phyloP scores from a whole-genome alignment of 2,329 filamentous ascomycete genomes.

The Neonectria sp. region DNA sequence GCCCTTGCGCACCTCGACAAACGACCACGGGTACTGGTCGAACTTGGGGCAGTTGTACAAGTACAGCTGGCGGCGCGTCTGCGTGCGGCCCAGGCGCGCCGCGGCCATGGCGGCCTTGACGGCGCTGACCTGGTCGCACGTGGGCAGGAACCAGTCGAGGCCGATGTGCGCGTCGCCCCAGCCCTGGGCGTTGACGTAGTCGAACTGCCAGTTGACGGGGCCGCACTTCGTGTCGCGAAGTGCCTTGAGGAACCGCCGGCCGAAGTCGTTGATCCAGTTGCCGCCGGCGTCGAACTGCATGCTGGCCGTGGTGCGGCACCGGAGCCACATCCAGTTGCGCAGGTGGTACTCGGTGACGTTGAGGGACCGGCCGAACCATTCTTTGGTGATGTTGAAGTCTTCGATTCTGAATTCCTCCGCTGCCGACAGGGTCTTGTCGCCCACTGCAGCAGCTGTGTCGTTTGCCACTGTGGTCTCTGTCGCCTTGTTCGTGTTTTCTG shows the following conservation, averaged over 20 bases:
- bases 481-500: not conserved
- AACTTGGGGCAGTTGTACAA: conserved; percentile 30
- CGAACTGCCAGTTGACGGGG: conserved; percentile 26
- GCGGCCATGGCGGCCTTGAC: conserved; percentile 21
- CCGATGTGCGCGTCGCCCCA: conserved; percentile 36
- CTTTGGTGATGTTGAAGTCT: not conserved
- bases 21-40: conserved; percentile 20
- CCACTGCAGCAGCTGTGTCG: not conserved
- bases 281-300: conserved; percentile 33
- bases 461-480: not conserved
- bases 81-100: not conserved
- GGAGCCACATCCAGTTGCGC: conserved; percentile 41
- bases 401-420: not conserved
- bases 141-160: conserved; percentile 23
- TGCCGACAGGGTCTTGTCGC: not conserved
- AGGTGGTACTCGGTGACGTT: conserved; percentile 35
- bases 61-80: conserved; percentile 17
- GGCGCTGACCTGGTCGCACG: conserved; percentile 12
- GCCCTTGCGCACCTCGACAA: not conserved
- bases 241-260: not conserved
- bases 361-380: conserved; percentile 13
- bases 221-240: conserved; percentile 19
- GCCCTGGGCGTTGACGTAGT: conserved; percentile 32
- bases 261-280: conserved; percentile 27
- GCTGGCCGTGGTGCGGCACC: conserved; percentile 21